Conservation (phyloP, 495 filamentous ascomycete genomes). For the Penicillium argentinense region DNA sequence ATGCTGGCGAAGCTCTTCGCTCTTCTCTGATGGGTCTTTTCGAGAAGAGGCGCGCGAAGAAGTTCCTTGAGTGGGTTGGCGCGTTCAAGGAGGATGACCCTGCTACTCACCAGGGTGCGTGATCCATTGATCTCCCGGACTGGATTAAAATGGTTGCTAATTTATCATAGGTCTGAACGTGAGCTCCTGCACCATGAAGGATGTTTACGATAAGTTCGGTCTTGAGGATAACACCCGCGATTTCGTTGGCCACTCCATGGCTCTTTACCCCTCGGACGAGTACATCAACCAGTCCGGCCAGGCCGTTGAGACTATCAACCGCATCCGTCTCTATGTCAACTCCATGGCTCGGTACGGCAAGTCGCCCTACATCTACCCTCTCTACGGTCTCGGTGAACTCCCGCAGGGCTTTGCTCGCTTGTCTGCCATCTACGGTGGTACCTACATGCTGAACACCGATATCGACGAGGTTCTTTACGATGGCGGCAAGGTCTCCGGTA, state of each 20-base stretch:
- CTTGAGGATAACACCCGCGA: slow-evolving; percentile 90
- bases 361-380: slow-evolving; percentile 98
- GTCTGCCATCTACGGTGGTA: slow-evolving; percentile 96
- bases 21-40: slow-evolving; percentile 96
- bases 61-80: slow-evolving; percentile 96
- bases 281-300: slow-evolving; percentile 73
- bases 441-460: slow-evolving; percentile 97
- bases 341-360: slow-evolving; percentile 98
- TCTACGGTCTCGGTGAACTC: slow-evolving; percentile 95
- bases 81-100: slow-evolving; percentile 83
- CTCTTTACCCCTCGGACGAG: slow-evolving; percentile 83
- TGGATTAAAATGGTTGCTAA: slow-evolving; percentile 18
- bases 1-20: slow-evolving; percentile 84
- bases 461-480: slow-evolving; percentile 86
- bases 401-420: slow-evolving; percentile 97
- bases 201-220: slow-evolving; percentile 96
- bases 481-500: slow-evolving; percentile 79
- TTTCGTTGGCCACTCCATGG: slow-evolving; percentile 98
- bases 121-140: background rate
- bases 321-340: slow-evolving; percentile 95
- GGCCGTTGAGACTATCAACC: slow-evolving; percentile 84
- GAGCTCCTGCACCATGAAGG: slow-evolving; percentile 79
- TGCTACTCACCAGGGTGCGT: slow-evolving; percentile 80
- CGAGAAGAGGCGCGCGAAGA: slow-evolving; percentile 95
- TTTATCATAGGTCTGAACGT: slow-evolving; percentile 71